These are phyloP conservation scores for Reticulascus tulasneorum DNA, from an alignment of 2,329 filamentous ascomycete genomes.

Conservation along the genomic window DNA sequence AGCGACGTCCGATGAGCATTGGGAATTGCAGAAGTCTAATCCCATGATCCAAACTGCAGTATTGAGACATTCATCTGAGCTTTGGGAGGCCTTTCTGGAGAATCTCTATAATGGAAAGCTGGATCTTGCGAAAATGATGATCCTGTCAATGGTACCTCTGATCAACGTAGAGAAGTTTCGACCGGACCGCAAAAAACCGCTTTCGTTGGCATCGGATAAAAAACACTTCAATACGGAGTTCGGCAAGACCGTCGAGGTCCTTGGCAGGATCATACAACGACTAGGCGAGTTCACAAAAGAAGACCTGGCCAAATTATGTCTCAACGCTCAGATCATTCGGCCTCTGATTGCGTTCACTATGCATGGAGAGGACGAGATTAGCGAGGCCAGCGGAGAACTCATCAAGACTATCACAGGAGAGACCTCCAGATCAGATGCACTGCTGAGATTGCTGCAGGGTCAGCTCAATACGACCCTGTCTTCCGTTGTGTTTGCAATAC, in stretches of 20 bases:
- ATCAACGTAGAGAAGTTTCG: slow-evolving; percentile 73
- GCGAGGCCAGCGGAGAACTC: slow-evolving; percentile 74
- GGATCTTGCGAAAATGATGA: slow-evolving; percentile 69
- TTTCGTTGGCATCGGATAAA: slow-evolving; percentile 41
- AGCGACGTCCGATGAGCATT: slow-evolving; percentile 35
- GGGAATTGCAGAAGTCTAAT: slow-evolving; percentile 14
- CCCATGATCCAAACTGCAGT: slow-evolving; percentile 59
- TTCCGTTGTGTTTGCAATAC: slow-evolving; percentile 35
- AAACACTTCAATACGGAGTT: slow-evolving; percentile 76
- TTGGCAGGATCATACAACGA: slow-evolving; percentile 72
- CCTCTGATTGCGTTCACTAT: slow-evolving; percentile 76
- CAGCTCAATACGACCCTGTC: slow-evolving; percentile 38
- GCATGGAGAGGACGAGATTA: slow-evolving; percentile 73
- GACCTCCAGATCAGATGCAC: slow-evolving; percentile 44
- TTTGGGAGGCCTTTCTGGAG: slow-evolving; percentile 75
- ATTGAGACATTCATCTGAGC: slow-evolving; percentile 65
- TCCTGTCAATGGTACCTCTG: slow-evolving; percentile 67
- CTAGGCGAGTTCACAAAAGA: slow-evolving; percentile 70
- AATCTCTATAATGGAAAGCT: slow-evolving; percentile 63
- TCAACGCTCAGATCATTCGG: slow-evolving; percentile 63
- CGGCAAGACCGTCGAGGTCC: slow-evolving; percentile 47
- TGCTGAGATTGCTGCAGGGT: slow-evolving; percentile 41
- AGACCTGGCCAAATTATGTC: slow-evolving; percentile 67
- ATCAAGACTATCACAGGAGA: slow-evolving; percentile 79
- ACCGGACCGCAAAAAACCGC: slow-evolving; percentile 42